Evolutionary conservation across 106 monocot genomes (phyloP).

Genomic region (Dendrobium huoshanense): DNA sequence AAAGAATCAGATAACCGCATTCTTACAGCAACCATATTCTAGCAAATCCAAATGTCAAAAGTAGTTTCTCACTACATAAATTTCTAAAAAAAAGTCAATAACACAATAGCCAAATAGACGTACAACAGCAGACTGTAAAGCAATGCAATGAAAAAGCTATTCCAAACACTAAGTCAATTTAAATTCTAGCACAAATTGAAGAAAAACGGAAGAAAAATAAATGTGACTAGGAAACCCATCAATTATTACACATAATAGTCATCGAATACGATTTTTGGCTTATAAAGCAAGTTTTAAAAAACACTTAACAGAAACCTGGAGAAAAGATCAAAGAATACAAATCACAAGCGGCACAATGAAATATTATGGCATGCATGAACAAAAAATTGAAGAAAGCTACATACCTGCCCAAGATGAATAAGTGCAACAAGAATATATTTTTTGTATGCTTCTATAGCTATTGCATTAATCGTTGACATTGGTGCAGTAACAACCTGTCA

Average conservation of each 20-base stretch:
- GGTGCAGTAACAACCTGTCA: slow-evolving; percentile 95
- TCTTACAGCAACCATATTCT: too few relatives aligned
- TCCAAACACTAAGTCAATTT: not conserved
- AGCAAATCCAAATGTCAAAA: too few relatives aligned
- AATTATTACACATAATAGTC: not conserved
- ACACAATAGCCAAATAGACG: too few relatives aligned
- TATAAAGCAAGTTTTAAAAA: not conserved
- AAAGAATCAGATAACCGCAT: too few relatives aligned
- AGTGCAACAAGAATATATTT: slow-evolving; percentile 91
- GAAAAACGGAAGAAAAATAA: not conserved
- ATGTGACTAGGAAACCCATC: not conserved
- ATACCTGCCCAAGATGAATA: slow-evolving; percentile 84
- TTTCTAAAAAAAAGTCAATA: too few relatives aligned
- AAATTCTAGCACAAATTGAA: not conserved
- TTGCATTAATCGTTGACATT: slow-evolving; percentile 79
- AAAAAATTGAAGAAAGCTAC: slow-evolving; percentile 5
- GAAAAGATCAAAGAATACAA: not conserved
- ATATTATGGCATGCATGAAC: not conserved
- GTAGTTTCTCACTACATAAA: too few relatives aligned
- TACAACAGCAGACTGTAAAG: too few relatives aligned
- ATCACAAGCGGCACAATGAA: not conserved
- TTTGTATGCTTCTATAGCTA: slow-evolving; percentile 98
- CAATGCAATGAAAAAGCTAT: too few relatives aligned
- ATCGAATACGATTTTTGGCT: not conserved
- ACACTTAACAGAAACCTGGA: not conserved